Conservation (phyloP, 306 rosid species). For the Alnus glutinosa region DNA sequence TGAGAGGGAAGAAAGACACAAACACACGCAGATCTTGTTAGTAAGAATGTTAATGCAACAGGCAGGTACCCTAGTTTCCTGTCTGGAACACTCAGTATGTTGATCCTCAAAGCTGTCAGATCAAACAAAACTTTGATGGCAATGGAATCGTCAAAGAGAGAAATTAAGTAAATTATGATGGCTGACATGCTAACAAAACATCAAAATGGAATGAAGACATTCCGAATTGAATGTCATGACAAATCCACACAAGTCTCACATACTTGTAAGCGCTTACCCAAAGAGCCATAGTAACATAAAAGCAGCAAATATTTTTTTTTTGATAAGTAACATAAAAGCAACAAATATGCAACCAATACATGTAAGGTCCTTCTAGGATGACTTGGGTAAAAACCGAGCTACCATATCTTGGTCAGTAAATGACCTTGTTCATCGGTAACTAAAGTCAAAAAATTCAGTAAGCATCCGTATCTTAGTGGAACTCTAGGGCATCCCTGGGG, state of each 20-base stretch:
- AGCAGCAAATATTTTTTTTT: neutral
- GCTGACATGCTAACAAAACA: neutral
- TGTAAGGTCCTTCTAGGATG: neutral
- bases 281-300: neutral
- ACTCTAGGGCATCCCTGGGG: neutral
- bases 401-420: neutral
- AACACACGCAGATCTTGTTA: neutral
- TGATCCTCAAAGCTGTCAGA: neutral
- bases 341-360: neutral
- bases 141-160: neutral
- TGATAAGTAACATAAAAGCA: neutral
- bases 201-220: neutral
- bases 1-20: rapidly evolving
- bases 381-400: neutral
- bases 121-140: neutral
- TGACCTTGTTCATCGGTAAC: neutral
- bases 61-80: neutral
- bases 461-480: neutral
- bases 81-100: neutral
- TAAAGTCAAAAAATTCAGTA: neutral
- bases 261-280: neutral
- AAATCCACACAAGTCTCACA: neutral
- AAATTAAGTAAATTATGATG: neutral
- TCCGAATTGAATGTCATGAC: neutral
- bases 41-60: neutral